phyloP scores from a whole-genome alignment of 2,329 filamentous ascomycete species.

The Stagonosporopsis rhizophila region DNA sequence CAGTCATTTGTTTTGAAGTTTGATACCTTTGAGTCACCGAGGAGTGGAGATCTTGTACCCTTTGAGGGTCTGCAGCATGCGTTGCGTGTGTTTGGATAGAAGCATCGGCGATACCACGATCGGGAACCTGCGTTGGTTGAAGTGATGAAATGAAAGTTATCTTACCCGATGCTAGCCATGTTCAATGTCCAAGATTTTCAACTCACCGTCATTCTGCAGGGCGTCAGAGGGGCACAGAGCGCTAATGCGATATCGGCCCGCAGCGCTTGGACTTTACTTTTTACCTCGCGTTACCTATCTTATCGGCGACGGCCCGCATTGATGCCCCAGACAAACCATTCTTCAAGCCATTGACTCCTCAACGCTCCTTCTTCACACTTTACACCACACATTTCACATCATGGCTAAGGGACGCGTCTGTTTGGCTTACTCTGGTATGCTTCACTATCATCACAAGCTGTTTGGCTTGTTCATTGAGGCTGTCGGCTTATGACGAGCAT shows the following conservation, averaged over 20 bases:
- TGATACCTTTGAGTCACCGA: conserved; percentile 20
- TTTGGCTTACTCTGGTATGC: conserved; percentile 56
- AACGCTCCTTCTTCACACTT: conserved; percentile 19
- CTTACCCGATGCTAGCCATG: conserved; percentile 13
- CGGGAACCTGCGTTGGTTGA: background rate
- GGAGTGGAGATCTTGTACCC: conserved; percentile 1
- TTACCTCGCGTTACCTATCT: conserved; percentile 18
- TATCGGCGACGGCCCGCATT: conserved; percentile 28
- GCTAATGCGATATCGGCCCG: conserved; percentile 30
- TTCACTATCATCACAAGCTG: background rate
- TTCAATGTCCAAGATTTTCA: conserved; percentile 3
- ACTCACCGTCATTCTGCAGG: conserved; percentile 14
- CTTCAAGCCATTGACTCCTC: conserved; percentile 27
- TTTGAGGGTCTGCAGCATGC: background rate
- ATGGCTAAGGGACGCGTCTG: conserved; percentile 57
- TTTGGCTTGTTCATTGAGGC: background rate
- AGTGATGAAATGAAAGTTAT: background rate
- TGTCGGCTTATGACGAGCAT: conserved; percentile 6
- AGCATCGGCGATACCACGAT: conserved; percentile 11
- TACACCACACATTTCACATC: conserved; percentile 10
- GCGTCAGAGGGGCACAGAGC: conserved; percentile 7
- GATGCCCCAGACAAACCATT: conserved; percentile 21
- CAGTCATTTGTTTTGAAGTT: conserved; percentile 16
- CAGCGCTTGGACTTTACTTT: conserved; percentile 26
- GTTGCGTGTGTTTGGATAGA: conserved; percentile 3